Evolutionary conservation across 768 basidiomycete species (phyloP).

Genomic region (Termitomyces sp.): DNA sequence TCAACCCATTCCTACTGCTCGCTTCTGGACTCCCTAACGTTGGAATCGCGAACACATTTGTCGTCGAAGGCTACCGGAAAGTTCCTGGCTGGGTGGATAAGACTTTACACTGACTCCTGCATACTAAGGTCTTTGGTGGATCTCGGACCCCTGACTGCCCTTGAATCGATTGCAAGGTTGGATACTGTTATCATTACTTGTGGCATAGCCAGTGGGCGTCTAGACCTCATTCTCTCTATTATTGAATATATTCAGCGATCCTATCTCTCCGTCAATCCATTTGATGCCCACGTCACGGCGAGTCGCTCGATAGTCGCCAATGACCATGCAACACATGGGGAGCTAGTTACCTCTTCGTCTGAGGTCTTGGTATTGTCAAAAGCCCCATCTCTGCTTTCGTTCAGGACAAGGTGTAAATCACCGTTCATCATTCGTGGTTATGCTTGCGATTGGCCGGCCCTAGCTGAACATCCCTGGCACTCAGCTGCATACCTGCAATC

Average conservation of each 20-base stretch:
- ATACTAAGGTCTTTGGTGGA: slow-evolving; percentile 50
- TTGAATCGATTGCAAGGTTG: slow-evolving; percentile 50
- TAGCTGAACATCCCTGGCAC: slow-evolving; percentile 64
- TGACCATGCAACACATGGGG: neutral
- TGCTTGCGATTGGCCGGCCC: slow-evolving; percentile 74
- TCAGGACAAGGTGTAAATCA: slow-evolving; percentile 33
- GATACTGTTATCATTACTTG: slow-evolving; percentile 84
- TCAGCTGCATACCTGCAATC: slow-evolving; percentile 63
- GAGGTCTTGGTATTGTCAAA: slow-evolving; percentile 34
- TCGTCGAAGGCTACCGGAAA: slow-evolving; percentile 27
- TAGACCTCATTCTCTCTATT: slow-evolving; percentile 56
- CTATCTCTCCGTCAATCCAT: slow-evolving; percentile 13
- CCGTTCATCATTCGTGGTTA: slow-evolving; percentile 77
- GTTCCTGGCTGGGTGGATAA: slow-evolving; percentile 47
- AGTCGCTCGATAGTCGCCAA: neutral
- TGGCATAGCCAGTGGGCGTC: slow-evolving; percentile 60
- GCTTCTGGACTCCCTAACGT: slow-evolving; percentile 36
- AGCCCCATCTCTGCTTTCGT: slow-evolving; percentile 55
- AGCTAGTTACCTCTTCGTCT: slow-evolving; percentile 17
- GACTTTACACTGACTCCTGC: slow-evolving; percentile 72
- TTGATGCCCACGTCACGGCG: neutral
- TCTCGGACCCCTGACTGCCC: slow-evolving; percentile 20
- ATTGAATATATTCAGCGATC: slow-evolving; percentile 55
- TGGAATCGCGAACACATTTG: slow-evolving; percentile 38
- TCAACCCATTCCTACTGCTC: slow-evolving; percentile 3